Evolutionary conservation across 1,284 basidiomycete species (phyloP), one percentile per base, ranked within the genome.

Genomic region (Singerocomus rubriflavus): DNA sequence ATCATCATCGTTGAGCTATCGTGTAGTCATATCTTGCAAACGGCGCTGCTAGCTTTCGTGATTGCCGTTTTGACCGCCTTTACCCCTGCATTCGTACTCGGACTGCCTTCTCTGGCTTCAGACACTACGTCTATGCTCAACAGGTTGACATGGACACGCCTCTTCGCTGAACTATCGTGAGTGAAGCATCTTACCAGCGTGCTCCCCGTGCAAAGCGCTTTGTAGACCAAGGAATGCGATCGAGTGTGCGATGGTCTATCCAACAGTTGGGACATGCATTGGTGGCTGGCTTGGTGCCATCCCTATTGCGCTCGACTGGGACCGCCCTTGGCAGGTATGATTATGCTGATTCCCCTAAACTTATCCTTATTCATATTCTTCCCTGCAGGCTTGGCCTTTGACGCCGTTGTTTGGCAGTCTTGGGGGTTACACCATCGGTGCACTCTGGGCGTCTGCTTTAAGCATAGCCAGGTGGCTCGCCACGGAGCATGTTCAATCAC

Each of bases 231-330:
- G 78, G 53, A 83, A 79, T 17, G 73, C 84, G 1, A 63, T 88
- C 30, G 94, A 97, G 69, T 75, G 85, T 46, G 81, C 85, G 0
- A 66, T 95, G 21, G 78, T 92, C n/a, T 92, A 88, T 59, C 90
- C 94, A 10, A 76, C 80, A 4, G 60, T 86, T 16, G 91, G 91
- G n/a, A 73, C 88, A 2, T 58, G 87, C 17, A 25, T 85, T 12
- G 93, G 93, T 6, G 77, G 80, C 35, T 96, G 92, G 93, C 40
- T 80, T 7, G 92, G 92, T 14, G 82, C 80, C 3, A 75, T 93
- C 37, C 89, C 91, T 0, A 84, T 93, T 48, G 87, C 91, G 0
- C 81, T 98, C 8, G 94, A 98, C 69, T 98, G 94, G 94, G 93
- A 94, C 65, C 78, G 92, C 44, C 91, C 93, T 10, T 97, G 93